Percentiles rank a stretch among this genome's conserved stretches.
Evolutionary conservation across 78 protist genomes (phyloP).

Genomic region (Isochrysis galbana): DNA sequence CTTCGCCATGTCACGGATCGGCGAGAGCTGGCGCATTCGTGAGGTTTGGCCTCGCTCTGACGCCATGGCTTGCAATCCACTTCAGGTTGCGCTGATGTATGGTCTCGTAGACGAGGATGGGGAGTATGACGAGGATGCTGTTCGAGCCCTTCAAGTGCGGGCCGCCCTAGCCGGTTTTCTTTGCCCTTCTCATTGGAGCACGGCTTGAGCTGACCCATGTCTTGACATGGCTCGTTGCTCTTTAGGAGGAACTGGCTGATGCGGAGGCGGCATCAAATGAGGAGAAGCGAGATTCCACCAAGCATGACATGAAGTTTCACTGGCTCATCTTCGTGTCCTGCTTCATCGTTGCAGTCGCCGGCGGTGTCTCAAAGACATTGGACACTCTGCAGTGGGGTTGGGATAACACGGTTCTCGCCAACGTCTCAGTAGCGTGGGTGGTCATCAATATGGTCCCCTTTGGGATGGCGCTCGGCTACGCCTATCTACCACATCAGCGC

Average conservation of each 20-base stretch:
- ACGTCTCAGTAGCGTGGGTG: conserved; percentile 12
- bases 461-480: conserved; percentile 12
- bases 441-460: conserved; percentile 20
- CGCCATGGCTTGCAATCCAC: neutral
- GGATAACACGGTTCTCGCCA: neutral
- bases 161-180: no score
- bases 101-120: neutral
- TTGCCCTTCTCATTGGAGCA: no score
- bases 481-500: neutral
- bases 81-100: neutral
- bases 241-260: neutral
- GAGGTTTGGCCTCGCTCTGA: neutral
- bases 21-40: no score
- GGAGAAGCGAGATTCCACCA: neutral
- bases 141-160: neutral
- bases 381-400: conserved; percentile 11
- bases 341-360: neutral
- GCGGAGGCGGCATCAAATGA: neutral
- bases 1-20: no score
- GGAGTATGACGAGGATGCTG: neutral
- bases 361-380: neutral
- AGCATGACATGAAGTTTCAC: neutral
- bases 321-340: neutral
- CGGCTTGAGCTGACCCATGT: no score
- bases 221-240: no score